Evolutionary conservation across 2,329 filamentous ascomycete species (phyloP), one percentile per base, ranked within the genome.

Genomic region (Talaromyces sp.): DNA sequence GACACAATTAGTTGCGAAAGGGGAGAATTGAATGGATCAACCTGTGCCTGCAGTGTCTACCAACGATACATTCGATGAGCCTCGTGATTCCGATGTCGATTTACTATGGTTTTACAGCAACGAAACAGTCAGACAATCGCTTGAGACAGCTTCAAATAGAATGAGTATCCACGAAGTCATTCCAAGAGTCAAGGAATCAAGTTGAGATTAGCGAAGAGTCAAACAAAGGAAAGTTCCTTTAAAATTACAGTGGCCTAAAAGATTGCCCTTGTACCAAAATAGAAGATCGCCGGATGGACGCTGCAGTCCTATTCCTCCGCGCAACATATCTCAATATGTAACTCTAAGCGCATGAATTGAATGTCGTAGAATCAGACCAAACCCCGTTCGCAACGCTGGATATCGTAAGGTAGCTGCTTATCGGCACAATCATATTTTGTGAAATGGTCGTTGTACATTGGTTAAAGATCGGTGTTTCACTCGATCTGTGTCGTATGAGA

Each of bases 201-300:
- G 35, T 35, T n/a, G n/a, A n/a, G n/a, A n/a, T n/a, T n/a, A n/a
- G n/a, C n/a, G 48, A 37, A 54, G 48, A 35, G 33, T 54, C 28
- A 54, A 54, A 3, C 28, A 28, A 28, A 28, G 3, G 39, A 77
- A 28, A 16, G 39, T 76, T 73, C 57, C 75, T 75, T 42, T 6
- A 63, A 60, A 59, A 60, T 62, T 57, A 61, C 54, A 62, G 64
- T 68, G 16, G 31, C 48, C 59, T 44, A 37, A 25, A 35, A 18
- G 28, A 39, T 57, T 25, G n/a, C 18, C 54, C 35, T 56, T 57
- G 35, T 57, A 57, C 48, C 44, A 50, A 60, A 16, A 42, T 31
- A 42, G n/a, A 21, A 58, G 35, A 46, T 28, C 14, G 54, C 14
- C 37, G 25, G 44, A 6, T 23, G 28, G 16, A 44, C 25, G 33